Base-by-base conservation (phyloP, 192 early-diverging fungal species). In the Linnemannia schmuckeri region DNA sequence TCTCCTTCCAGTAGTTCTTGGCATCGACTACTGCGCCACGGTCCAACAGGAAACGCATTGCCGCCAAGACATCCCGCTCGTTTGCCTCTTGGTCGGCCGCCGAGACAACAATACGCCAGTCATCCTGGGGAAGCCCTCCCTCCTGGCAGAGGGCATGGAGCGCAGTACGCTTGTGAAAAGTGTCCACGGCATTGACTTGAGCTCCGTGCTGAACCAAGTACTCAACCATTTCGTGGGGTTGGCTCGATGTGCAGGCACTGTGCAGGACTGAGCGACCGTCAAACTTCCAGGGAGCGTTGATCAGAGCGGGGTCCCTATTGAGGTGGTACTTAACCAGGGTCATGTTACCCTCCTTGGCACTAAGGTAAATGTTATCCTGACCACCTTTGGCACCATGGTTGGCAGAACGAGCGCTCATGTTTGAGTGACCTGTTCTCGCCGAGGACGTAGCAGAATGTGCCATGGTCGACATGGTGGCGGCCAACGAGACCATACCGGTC, bases 1-100 rank as follows among this genome's bases (percentile, higher is more conserved):
- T 87, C 66, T 87, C 85, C 80, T 87, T 87, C 85, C 85, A 87
- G 55, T 81, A 68, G 66, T 87, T 87, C 85, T 81, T 87, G 85
- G 85, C 85, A 66, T 87, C 85, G 0, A 87, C 85, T 2, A 40
- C 41, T 6, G 85, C 79, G 20, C 85, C 85, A 12, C 61, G 27
- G 54, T 87, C 85, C 35, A 87, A 35, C 1, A 87, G 49, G 85
- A 81, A 87, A 15, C 85, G 85, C 85, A 87, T 87, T 52, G 85
- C 80, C 1, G 75, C 79, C 38, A 87, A 66, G 13, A 87, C 85
- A 78, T 87, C 85, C 5, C 47, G 79, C 22, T 87, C 85, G 47
- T 87, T 87, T 1, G 80, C 80, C 41, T 87, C 85, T 44, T 71
- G 76, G 1, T 87, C 85, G 7, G 72, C 76, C 37, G 44, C 71